A percentile compares a stretch with the other conserved stretches of the same genome.
phyloP scores from a whole-genome alignment of 345 rosid species.

The Sonneratia alba region DNA sequence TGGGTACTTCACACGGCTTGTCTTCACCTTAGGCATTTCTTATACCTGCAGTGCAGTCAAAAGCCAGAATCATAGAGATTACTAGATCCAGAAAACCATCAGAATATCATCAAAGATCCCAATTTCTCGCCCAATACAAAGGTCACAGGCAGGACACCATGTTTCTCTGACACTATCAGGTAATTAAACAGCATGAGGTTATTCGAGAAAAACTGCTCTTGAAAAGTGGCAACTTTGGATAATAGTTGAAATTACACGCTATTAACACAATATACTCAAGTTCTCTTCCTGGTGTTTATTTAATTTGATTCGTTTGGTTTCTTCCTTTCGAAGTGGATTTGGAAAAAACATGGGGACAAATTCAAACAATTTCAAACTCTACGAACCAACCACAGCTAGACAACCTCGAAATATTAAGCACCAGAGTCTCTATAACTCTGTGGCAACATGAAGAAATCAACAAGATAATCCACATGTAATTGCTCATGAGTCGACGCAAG shows the following conservation, averaged over 20 bases:
- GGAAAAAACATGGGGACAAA: background rate
- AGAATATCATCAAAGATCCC: background rate
- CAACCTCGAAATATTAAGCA: background rate
- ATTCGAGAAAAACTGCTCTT: no score
- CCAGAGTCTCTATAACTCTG: background rate
- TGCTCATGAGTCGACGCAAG: no score
- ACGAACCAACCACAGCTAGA: background rate
- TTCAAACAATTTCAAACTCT: background rate
- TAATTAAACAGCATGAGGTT: no score
- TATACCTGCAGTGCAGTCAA: constrained; percentile 11
- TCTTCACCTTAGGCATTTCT: constrained; percentile 68
- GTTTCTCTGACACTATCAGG: background rate
- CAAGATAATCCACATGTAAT: no score
- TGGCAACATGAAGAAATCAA: background rate
- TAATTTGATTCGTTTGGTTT: no score
- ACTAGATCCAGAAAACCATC: background rate
- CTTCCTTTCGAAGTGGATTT: background rate
- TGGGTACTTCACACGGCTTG: constrained; percentile 53
- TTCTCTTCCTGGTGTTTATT: no score
- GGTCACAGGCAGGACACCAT: background rate
- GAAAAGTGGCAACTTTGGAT: no score
- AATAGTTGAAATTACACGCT: no score
- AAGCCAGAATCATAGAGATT: background rate
- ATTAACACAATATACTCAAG: no score
- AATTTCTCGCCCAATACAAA: background rate